Conservation (phyloP, 208 protist species). For the Trypanosoma mega region DNA sequence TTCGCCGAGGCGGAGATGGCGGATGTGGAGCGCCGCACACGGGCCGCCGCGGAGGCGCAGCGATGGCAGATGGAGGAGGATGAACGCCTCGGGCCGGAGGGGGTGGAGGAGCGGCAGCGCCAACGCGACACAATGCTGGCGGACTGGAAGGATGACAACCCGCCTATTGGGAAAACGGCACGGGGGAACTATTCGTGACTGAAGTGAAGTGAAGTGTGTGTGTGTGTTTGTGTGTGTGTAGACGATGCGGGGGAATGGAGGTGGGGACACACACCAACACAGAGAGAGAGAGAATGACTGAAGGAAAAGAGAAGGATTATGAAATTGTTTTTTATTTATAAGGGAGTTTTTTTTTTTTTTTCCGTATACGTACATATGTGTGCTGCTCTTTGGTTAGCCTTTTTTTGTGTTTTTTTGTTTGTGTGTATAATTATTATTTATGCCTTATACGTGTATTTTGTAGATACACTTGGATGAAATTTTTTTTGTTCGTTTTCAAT, state of each 20-base stretch:
- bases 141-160: conserved; percentile 87
- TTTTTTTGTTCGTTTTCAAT: too few relatives aligned
- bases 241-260: background rate
- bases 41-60: conserved; percentile 37
- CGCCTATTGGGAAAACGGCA: conserved; percentile 67
- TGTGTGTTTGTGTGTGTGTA: background rate
- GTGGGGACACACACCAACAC: too few relatives aligned
- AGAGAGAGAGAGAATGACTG: too few relatives aligned
- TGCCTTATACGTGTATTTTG: too few relatives aligned
- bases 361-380: too few relatives aligned
- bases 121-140: conserved; percentile 72
- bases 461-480: too few relatives aligned
- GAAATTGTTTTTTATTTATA: too few relatives aligned
- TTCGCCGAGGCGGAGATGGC: conserved; percentile 86
- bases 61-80: conserved; percentile 70
- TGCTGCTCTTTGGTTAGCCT: too few relatives aligned
- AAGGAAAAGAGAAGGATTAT: too few relatives aligned
- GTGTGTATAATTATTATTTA: too few relatives aligned
- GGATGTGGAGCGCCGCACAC: conserved; percentile 75
- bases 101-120: conserved; percentile 83
- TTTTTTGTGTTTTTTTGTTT: too few relatives aligned
- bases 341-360: too few relatives aligned
- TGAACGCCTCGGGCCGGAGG: conserved; percentile 68
- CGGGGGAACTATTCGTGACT: conserved; percentile 86
- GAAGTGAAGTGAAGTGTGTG: background rate